These are phyloP conservation scores for Phaffomyces opuntiae DNA, from an alignment of 805 yeast genomes.

Conservation along the genomic window DNA sequence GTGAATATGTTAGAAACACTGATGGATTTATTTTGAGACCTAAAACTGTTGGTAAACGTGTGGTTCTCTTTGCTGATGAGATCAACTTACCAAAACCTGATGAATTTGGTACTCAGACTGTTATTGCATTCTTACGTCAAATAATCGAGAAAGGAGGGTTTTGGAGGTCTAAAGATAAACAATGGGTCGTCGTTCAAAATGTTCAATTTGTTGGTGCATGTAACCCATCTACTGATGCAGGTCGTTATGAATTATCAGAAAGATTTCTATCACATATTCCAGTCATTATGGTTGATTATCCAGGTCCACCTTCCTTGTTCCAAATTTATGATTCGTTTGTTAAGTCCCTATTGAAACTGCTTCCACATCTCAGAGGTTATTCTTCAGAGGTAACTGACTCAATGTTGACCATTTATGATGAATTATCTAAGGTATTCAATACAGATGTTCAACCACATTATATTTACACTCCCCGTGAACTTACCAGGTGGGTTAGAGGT, in stretches of 20 bases:
- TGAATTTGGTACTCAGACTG: constrained; percentile 64
- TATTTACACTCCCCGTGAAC: constrained; percentile 81
- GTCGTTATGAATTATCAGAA: constrained; percentile 49
- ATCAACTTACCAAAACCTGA: constrained; percentile 76
- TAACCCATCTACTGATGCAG: constrained; percentile 79
- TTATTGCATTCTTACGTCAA: constrained; percentile 67
- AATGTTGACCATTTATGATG: constrained; percentile 56
- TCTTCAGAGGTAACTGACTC: constrained; percentile 47
- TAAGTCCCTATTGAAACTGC: constrained; percentile 46
- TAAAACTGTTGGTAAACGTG: constrained; percentile 52
- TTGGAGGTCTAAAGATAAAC: constrained; percentile 52
- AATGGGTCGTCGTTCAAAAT: constrained; percentile 60
- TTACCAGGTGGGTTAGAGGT: constrained; percentile 85
- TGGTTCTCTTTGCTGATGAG: constrained; percentile 88
- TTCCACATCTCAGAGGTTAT: constrained; percentile 55
- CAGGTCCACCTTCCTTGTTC: constrained; percentile 50
- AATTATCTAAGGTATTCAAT: constrained; percentile 36
- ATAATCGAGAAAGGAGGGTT: constrained; percentile 69
- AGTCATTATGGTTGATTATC: constrained; percentile 72
- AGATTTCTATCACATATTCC: constrained; percentile 64
- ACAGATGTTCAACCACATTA: constrained; percentile 46
- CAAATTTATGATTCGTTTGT: constrained; percentile 63
- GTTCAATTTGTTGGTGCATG: constrained; percentile 94
- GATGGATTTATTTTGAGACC: constrained; percentile 55
- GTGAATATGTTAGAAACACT: constrained; percentile 48